Evolutionary conservation across 2,329 filamentous ascomycete genomes (phyloP).

Genomic region (Penicillium nordicum): DNA sequence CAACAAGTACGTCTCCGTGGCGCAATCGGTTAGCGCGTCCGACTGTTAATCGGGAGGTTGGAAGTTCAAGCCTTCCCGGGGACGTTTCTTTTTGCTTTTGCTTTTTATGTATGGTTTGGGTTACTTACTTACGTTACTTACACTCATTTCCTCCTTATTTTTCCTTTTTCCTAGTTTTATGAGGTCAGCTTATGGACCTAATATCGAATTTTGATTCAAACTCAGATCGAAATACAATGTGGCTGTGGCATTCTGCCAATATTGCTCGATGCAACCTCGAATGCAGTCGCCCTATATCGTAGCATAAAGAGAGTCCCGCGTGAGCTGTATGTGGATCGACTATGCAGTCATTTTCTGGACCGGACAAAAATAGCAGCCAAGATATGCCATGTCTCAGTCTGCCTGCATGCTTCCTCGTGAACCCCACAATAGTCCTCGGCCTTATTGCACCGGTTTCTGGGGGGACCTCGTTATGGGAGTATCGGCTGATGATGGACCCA

Average conservation of each 20-base stretch:
- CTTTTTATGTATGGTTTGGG: not conserved
- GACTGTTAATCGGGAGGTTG: constrained; percentile 35
- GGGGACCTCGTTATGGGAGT: not conserved
- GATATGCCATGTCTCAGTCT: constrained; percentile 17
- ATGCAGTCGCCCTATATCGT: constrained; percentile 5
- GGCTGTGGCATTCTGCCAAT: not conserved
- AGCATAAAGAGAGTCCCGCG: not conserved
- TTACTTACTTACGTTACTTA: too few species aligned
- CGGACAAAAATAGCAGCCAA: constrained; percentile 3
- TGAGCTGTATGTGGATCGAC: constrained; percentile 6
- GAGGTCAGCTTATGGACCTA: not conserved
- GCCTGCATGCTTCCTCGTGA: constrained; percentile 2
- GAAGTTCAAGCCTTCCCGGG: constrained; percentile 45
- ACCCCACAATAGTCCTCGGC: constrained; percentile 4
- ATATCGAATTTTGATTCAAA: not conserved
- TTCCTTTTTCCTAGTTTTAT: not conserved
- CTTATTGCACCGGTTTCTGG: constrained; percentile 6
- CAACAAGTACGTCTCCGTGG: constrained; percentile 20
- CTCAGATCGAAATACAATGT: not conserved
- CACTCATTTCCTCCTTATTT: not conserved
- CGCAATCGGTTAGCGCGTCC: constrained; percentile 30
- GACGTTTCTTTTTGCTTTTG: constrained; percentile 27
- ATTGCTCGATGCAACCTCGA: constrained; percentile 15
- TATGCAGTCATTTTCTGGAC: not conserved
- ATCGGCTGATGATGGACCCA: not conserved